Evolutionary conservation across 2,329 filamentous ascomycete genomes (phyloP), one percentile per base, ranked within the genome.

Genomic region (Phyllosticta citrichinensis): DNA sequence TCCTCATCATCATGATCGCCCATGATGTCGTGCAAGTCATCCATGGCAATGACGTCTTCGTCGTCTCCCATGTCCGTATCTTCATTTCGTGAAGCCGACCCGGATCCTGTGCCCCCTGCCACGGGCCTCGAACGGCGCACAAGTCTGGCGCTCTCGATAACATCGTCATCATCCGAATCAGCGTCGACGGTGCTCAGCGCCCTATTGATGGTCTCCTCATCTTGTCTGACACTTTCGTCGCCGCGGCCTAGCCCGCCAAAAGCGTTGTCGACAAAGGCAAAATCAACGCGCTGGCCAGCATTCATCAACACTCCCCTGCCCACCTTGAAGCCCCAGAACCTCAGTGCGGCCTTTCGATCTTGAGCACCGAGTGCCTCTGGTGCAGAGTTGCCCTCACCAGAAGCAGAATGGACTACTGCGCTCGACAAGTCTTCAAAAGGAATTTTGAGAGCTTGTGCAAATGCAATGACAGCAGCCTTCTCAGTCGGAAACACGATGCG

Each of bases 321-420:
- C 17, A 87, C 81, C 59, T 81, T 81, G 60, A 82, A 73, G 4
- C 77, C 82, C 85, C 85, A 88, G 66, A 83, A 85, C 40, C 71
- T 67, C 57, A 76, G 71, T 2, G 77, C 78, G 3, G 73, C 69
- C 24, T 70, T 68, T 25, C 79, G 74, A 63, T 77, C 74, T 68
- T 81, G 79, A 3, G 73, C 70, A 25, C 71, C 64, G 30, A 68
- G 57, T 4, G 63, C 55, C 1, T 66, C 66, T 33, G 63, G 58
- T 3, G 56, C 55, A 10, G 66, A 65, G 2, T 58, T 51, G 5
- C 66, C 61, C 8, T 65, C 67, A n/a, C 35, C 30, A 2, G 56
- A n/a, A 9, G 66, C 61, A 19, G 30, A 51, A 6, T 70, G 64
- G 35, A 70, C 73, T 25, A 75, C 70, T 2, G 73, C 71, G 17